Base-by-base conservation (phyloP, 805 yeast species). In the Schwanniomyces pseudopolymorphus region DNA sequence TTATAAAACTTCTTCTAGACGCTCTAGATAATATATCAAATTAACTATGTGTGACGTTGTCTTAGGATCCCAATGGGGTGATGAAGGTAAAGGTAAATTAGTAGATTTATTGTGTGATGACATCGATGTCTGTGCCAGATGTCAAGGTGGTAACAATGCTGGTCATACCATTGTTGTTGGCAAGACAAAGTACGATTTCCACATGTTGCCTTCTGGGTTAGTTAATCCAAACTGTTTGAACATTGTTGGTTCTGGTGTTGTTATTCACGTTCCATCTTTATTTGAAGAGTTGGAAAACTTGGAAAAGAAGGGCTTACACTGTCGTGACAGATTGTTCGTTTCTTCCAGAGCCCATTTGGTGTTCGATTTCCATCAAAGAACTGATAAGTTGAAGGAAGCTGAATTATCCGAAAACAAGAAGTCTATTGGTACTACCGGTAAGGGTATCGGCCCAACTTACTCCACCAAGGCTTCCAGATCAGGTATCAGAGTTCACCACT, bases 11-110 rank as follows among this genome's bases (percentile, higher is more conserved):
- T 11, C 7, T 19, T 20, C 38, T 39, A 19, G 38, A 19, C 26
- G 26, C 13, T 27, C 27, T 40, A 35, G 39, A 24, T 26, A 26
- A 26, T 24, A 39, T 36, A n/a, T 25, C 19, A 24, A 24, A 13
- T 33, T 27, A 26, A 50, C 19, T 14, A 85, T 85, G 91, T 85
- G 88, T 67, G 87, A 85, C 74, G 98, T 94, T 54, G 99, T 94
- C 45, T 79, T 94, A 61, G 99, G 99, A 49, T 77, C 98, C 71
- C 99, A 94, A 73, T 94, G 99, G 99, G 99, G 99, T 54, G 99
- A 94, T 66, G 99, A 94, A 81, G 99, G 99, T 66, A 94, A 94
- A 67, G 99, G 99, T 48, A 94, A 94, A 71, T 80, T 94, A 48
- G 99, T 94, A 42, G 99, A 94, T 67, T 76, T 94, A 46, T 79